phyloP scores from a whole-genome alignment of 176 grass and related monocot species.

The Triticum timopheevii region DNA sequence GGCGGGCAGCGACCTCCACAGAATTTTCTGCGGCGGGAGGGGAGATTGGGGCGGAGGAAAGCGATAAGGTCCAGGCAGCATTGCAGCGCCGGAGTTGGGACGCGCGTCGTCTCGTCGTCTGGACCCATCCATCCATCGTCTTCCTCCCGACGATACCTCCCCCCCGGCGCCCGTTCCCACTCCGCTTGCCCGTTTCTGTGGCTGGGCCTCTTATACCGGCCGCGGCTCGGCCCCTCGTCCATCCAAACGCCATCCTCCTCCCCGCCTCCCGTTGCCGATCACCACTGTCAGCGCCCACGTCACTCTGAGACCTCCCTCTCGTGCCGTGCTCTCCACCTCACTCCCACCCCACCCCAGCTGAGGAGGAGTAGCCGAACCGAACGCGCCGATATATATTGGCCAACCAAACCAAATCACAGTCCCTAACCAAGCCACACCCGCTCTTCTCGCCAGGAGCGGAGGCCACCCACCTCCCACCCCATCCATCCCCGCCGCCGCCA shows the following conservation, averaged over 20 bases:
- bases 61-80: slow-evolving; percentile 43
- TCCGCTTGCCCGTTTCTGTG: slow-evolving; percentile 15
- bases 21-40: slow-evolving; percentile 41
- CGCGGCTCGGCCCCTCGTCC: slow-evolving; percentile 33
- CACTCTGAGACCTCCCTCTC: slow-evolving; percentile 1
- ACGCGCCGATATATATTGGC: slow-evolving; percentile 36
- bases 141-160: slow-evolving; percentile 1
- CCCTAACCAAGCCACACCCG: slow-evolving; percentile 24
- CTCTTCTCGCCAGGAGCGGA: slow-evolving; percentile 51
- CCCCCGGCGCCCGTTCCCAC: slow-evolving; percentile 26
- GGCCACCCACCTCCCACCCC: slow-evolving; percentile 1
- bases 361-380: background rate
- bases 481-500: slow-evolving; percentile 11
- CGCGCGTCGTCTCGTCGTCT: slow-evolving; percentile 21
- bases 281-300: slow-evolving; percentile 25
- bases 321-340: slow-evolving; percentile 41
- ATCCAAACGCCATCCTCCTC: slow-evolving; percentile 61
- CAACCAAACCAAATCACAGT: slow-evolving; percentile 46
- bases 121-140: background rate
- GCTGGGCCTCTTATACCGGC: slow-evolving; percentile 23
- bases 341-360: background rate
- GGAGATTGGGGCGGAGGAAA: slow-evolving; percentile 15
- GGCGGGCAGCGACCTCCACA: background rate
- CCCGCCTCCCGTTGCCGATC: slow-evolving; percentile 62
- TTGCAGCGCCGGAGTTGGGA: slow-evolving; percentile 5